Evolutionary conservation across 768 basidiomycete species (phyloP).

Genomic region (Chalciporus pseudorubinellus): DNA sequence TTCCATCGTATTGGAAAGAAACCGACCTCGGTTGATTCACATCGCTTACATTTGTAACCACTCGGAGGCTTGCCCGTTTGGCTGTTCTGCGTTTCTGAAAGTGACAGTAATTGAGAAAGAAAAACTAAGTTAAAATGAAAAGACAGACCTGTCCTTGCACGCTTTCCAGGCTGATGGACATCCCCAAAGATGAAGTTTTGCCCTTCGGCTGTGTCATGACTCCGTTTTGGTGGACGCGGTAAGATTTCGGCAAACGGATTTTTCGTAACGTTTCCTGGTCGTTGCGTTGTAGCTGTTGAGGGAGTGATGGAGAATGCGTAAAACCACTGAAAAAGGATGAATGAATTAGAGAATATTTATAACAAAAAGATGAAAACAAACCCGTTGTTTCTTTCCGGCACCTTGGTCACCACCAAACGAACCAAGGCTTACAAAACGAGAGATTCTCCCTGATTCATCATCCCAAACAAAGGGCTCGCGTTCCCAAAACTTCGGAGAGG

Average conservation of each 20-base stretch:
- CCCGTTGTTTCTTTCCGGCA: slow-evolving; percentile 77
- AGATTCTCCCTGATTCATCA: slow-evolving; percentile 61
- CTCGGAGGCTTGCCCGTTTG: slow-evolving; percentile 58
- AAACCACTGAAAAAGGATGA: slow-evolving; percentile 69
- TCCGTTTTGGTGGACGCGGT: slow-evolving; percentile 49
- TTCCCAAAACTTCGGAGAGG: slow-evolving; percentile 88
- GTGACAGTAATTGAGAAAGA: not conserved
- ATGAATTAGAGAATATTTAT: slow-evolving; percentile 4
- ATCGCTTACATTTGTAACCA: slow-evolving; percentile 76
- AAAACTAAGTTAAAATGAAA: not conserved
- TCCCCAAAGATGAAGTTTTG: slow-evolving; percentile 74
- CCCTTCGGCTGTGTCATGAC: slow-evolving; percentile 42
- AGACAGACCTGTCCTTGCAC: slow-evolving; percentile 51
- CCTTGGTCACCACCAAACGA: slow-evolving; percentile 71
- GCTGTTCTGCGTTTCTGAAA: slow-evolving; percentile 27
- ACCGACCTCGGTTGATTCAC: slow-evolving; percentile 70
- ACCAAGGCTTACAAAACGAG: slow-evolving; percentile 80
- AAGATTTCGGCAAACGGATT: slow-evolving; percentile 62
- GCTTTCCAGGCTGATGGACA: slow-evolving; percentile 55
- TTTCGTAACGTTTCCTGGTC: slow-evolving; percentile 61
- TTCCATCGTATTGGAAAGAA: not conserved
- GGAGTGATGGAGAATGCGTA: slow-evolving; percentile 91
- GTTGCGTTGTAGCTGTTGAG: slow-evolving; percentile 38
- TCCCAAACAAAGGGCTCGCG: slow-evolving; percentile 89
- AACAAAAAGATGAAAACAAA: slow-evolving; percentile 42